Base-by-base conservation (phyloP, 805 yeast genomes). In the Wickerhamomyces subpelliculosus region DNA sequence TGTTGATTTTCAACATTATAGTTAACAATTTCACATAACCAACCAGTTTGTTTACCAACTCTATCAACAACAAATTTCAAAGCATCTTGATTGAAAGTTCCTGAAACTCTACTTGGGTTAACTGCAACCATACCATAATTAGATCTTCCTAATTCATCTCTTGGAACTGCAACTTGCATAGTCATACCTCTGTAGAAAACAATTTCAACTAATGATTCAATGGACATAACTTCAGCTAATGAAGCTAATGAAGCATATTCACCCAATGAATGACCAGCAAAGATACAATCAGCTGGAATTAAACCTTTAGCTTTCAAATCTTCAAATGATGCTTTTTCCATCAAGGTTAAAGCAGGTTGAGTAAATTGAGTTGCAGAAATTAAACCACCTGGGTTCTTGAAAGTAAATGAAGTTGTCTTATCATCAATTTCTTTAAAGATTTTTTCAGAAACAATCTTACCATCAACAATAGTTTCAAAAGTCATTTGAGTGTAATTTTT, bases 181-280 rank as follows among this genome's bases (percentile, higher is more conserved):
- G 99, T 94, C 97, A 93, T 93, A 76, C 99, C 99, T 73, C 99
- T 83, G 77, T 93, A 94, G 76, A 93, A 93, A 38, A 90, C 97
- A 63, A 90, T 95, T 64, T 90, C 97, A 46, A 90, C 97, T 51
- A 90, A 73, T 6, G 95, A 84, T 70, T 93, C 98, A 54, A 93
- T 88, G 35, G 97, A 96, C 97, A 93, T 90, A 42, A 94, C 97
- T 61, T 93, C 96, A 38, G 96, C 98, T 56, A 93, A 73, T 21
- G 98, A 88, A 14, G 97, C 87, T 58, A 93, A 75, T 13, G 99
- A 97, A 51, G 97, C 93, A 64, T 93, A 93, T 67, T 93, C 99
- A 72, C 99, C 99, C 54, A 93, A 78, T 10, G 98, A 93, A 74
- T 93, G 99, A 64, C 99, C 99, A 48, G 99, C 99, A 65, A 93